Evolutionary conservation across 139 green algal genomes (phyloP).

Genomic region (Chlorella sp.): DNA sequence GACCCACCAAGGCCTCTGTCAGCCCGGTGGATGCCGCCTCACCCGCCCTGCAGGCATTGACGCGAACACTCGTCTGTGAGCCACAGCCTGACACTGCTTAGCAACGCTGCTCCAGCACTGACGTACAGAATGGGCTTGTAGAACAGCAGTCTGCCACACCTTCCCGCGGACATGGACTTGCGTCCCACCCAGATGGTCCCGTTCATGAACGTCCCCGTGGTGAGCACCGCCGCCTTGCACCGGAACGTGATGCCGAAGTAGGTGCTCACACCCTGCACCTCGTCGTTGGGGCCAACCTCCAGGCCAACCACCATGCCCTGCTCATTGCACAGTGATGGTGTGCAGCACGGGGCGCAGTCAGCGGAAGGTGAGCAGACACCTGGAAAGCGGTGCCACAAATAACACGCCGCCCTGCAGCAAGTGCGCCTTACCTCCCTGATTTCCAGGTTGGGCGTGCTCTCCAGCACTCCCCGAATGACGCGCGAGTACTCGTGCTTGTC

Average conservation of each 20-base stretch:
- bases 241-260: slow-evolving; percentile 89
- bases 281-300: slow-evolving; percentile 83
- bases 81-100: too few relatives aligned
- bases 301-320: slow-evolving; percentile 80
- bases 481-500: slow-evolving; percentile 92
- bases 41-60: slow-evolving; percentile 52
- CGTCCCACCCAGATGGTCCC: slow-evolving; percentile 93
- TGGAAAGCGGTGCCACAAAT: too few relatives aligned
- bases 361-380: too few relatives aligned
- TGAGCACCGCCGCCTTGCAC: slow-evolving; percentile 81
- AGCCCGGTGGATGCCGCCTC: slow-evolving; percentile 83
- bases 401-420: too few relatives aligned
- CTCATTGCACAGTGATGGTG: too few relatives aligned
- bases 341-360: too few relatives aligned
- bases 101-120: too few relatives aligned
- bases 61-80: background rate
- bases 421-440: slow-evolving; percentile 92
- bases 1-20: slow-evolving; percentile 74
- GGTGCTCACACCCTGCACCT: slow-evolving; percentile 80
- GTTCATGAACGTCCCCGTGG: slow-evolving; percentile 98
- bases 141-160: too few relatives aligned
- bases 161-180: slow-evolving; percentile 76
- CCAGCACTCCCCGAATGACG: slow-evolving; percentile 67
- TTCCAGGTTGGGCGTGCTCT: slow-evolving; percentile 71
- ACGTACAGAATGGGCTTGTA: too few relatives aligned